Evolutionary conservation across 345 rosid genomes (phyloP).

Genomic region (Aquilaria sinensis): DNA sequence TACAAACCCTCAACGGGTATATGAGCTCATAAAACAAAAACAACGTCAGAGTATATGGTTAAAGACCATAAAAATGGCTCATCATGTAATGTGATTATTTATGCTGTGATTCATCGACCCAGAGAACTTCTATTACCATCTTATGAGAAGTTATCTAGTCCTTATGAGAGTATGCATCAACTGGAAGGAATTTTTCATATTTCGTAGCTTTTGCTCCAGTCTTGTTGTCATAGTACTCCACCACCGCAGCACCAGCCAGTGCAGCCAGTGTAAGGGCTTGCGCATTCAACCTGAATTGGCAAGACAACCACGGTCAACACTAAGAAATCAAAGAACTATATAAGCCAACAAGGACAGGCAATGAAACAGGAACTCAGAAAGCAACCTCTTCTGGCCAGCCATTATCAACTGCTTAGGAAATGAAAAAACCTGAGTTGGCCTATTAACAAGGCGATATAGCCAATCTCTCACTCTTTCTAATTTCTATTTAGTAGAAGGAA

Average conservation of each 20-base stretch:
- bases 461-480: no score
- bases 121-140: not conserved
- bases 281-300: conserved; percentile 68
- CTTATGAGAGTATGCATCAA: conserved; percentile 34
- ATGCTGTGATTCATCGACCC: not conserved
- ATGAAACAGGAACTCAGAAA: no score
- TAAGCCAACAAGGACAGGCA: not conserved
- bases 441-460: no score
- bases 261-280: conserved; percentile 92
- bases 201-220: conserved; percentile 42
- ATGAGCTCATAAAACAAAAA: not conserved
- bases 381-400: no score
- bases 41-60: conserved; percentile 1
- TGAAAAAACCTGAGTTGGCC: no score
- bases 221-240: conserved; percentile 77
- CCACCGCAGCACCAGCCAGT: conserved; percentile 83
- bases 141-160: conserved; percentile 20
- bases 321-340: not conserved
- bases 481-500: no score
- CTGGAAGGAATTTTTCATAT: conserved; percentile 43
- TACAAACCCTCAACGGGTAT: not conserved
- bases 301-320: not conserved
- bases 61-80: not conserved
- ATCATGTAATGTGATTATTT: not conserved
- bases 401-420: no score